Evolutionary conservation across 345 rosid species (phyloP).

Genomic region (Noccaea caerulescens): DNA sequence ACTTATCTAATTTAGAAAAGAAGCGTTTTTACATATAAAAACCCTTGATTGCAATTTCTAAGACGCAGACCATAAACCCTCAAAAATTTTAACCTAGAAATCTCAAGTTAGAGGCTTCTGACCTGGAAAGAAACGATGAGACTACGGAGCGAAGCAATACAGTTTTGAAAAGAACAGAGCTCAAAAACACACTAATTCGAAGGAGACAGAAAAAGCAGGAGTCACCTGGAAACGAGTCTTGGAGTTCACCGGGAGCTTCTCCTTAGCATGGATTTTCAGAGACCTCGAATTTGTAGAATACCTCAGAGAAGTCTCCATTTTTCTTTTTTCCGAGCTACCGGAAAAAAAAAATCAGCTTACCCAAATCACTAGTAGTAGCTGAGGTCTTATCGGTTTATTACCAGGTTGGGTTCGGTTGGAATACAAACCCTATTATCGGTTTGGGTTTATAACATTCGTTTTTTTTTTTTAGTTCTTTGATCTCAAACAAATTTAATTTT

Average conservation of each 20-base stretch:
- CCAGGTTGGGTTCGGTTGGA: conserved; percentile 24
- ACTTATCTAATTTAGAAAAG: not conserved
- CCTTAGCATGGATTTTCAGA: conserved; percentile 82
- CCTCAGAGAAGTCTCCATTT: conserved; percentile 86
- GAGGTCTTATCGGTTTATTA: conserved; percentile 18
- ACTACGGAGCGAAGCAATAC: conserved; percentile 7
- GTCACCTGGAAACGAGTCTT: conserved; percentile 68
- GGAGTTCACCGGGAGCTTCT: conserved; percentile 67
- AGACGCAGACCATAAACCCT: conserved; percentile 10
- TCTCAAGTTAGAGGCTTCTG: conserved; percentile 2
- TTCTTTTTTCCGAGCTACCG: conserved; percentile 13
- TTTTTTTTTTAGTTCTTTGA: not conserved
- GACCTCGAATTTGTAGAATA: conserved; percentile 60
- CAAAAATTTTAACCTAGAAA: not conserved
- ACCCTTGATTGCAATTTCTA: not conserved
- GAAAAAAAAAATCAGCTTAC: not conserved
- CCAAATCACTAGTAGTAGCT: not conserved
- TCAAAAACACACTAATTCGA: not conserved
- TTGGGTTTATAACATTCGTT: conserved; percentile 22
- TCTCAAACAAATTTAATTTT: not conserved
- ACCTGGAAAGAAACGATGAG: not conserved
- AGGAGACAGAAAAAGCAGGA: not conserved
- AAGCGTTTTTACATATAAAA: not conserved
- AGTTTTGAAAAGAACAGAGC: not conserved
- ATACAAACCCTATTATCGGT: not conserved